Percentiles rank a stretch among this genome's conserved stretches.
phyloP scores from a whole-genome alignment of 345 rosid genomes.

The Populus ilicifolia region DNA sequence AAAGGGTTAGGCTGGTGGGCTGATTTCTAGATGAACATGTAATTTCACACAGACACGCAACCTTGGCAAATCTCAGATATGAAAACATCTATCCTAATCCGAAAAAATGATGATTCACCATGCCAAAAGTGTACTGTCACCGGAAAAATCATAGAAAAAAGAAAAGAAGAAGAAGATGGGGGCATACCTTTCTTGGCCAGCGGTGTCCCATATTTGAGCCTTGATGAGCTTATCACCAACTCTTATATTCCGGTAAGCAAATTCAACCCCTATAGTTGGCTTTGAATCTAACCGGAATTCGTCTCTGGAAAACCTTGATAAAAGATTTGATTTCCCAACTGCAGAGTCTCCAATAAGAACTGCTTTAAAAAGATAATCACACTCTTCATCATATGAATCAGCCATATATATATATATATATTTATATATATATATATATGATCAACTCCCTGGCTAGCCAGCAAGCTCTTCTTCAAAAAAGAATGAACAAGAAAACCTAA shows the following conservation, averaged over 20 bases:
- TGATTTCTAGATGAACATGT: background rate
- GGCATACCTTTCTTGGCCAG: slow-evolving; percentile 83
- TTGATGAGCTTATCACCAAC: slow-evolving; percentile 71
- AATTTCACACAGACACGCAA: background rate
- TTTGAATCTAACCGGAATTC: slow-evolving; percentile 83
- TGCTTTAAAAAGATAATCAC: slow-evolving; percentile 81
- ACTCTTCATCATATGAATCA: slow-evolving; percentile 69
- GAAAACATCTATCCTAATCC: background rate
- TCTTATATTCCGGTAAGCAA: slow-evolving; percentile 64
- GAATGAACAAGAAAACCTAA: background rate
- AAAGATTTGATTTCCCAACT: slow-evolving; percentile 82
- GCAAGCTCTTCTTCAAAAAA: background rate
- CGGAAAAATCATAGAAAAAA: background rate
- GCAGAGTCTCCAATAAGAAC: slow-evolving; percentile 80
- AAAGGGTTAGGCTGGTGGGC: background rate
- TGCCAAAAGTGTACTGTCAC: background rate
- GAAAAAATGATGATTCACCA: too few relatives aligned
- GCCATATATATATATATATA: slow-evolving; percentile 18
- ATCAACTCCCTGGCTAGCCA: background rate
- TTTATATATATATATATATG: background rate
- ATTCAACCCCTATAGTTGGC: slow-evolving; percentile 89
- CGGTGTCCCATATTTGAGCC: slow-evolving; percentile 92
- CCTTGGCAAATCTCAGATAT: background rate
- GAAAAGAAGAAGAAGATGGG: background rate
- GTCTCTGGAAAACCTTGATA: slow-evolving; percentile 65